phyloP scores from a whole-genome alignment of 129 eudicot genomes.

The Helianthus annuus region HanXRQr2.0-SUNRISE NC_035445.2:948061-948560 shows the following conservation, averaged over 20 bases:
- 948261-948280: no score
- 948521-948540: constrained; percentile 59
- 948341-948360: constrained; percentile 73
- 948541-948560: constrained; percentile 80
- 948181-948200: no score
- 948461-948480: constrained; percentile 65
- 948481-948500: constrained; percentile 68
- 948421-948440: constrained; percentile 71
- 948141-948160: constrained; percentile 50
- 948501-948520: constrained; percentile 99
- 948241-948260: no score
- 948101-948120: constrained; percentile 74
- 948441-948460: constrained; percentile 63
- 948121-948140: constrained; percentile 73
- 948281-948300: no score
- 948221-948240: no score
- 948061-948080: constrained; percentile 88
- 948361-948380: constrained; percentile 79
- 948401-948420: constrained; percentile 76
- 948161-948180: no score
- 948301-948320: background rate
- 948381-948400: constrained; percentile 73
- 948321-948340: background rate
- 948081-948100: constrained; percentile 99
- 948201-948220: no score